phyloP scores from a whole-genome alignment of 495 filamentous ascomycete species.

The Tuber melanosporum region DNA sequence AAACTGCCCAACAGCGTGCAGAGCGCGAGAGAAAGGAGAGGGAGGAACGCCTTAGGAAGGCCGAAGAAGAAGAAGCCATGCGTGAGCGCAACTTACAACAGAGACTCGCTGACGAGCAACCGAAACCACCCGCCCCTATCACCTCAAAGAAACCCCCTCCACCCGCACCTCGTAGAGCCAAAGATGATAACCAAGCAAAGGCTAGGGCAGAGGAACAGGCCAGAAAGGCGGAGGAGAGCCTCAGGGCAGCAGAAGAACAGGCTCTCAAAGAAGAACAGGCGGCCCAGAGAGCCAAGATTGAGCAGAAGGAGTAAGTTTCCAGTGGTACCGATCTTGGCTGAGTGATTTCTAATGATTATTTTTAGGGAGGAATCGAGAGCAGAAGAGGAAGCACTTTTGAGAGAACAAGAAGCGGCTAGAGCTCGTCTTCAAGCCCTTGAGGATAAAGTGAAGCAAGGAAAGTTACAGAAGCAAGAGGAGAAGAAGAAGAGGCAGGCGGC shows the following conservation, averaged over 20 bases:
- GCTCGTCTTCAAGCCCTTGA: slow-evolving; percentile 81
- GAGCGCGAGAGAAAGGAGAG: slow-evolving; percentile 84
- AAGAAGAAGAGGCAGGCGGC: slow-evolving; percentile 77
- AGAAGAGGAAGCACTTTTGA: slow-evolving; percentile 71
- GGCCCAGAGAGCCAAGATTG: slow-evolving; percentile 65
- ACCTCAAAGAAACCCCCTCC: slow-evolving; percentile 75
- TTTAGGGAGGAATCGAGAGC: slow-evolving; percentile 65
- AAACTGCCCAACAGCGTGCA: slow-evolving; percentile 72
- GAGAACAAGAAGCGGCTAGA: slow-evolving; percentile 72
- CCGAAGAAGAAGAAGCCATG: slow-evolving; percentile 91
- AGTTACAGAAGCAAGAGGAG: slow-evolving; percentile 95
- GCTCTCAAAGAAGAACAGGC: slow-evolving; percentile 58
- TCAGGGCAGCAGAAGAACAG: slow-evolving; percentile 51
- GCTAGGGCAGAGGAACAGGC: slow-evolving; percentile 49
- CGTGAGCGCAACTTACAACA: slow-evolving; percentile 82
- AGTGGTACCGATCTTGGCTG: neutral
- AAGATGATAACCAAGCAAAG: slow-evolving; percentile 54
- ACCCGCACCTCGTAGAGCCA: slow-evolving; percentile 72
- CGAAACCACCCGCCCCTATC: slow-evolving; percentile 53
- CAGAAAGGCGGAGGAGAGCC: slow-evolving; percentile 52
- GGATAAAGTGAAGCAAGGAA: slow-evolving; percentile 87
- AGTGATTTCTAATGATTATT: slow-evolving; percentile 41
- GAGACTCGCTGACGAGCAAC: slow-evolving; percentile 74
- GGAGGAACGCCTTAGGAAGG: slow-evolving; percentile 75
- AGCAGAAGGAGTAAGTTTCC: slow-evolving; percentile 72